Evolutionary conservation across 768 basidiomycete genomes (phyloP), one percentile per base, ranked within the genome.

Genomic region (Kwoniella sp.): DNA sequence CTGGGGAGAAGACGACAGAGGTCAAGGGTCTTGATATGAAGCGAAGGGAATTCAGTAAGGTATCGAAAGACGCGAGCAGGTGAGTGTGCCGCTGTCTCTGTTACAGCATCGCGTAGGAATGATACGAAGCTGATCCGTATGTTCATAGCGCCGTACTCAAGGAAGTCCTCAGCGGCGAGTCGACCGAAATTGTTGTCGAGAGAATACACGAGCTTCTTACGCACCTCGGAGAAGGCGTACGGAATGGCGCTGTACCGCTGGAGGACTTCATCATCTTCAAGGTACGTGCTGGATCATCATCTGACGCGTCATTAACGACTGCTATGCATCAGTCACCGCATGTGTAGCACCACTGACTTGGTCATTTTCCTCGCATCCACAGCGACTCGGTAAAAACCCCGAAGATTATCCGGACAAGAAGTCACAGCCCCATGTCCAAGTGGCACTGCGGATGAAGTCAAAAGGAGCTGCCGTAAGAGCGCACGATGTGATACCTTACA

Each of bases 21-120:
- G 84, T 99, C 80, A 99, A 99, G 75, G 96, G 96, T 81, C 83
- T 99, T 25, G 96, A 99, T 82, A 98, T 99, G 96, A 98, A 98
- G 81, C 88, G 96, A 51, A 85, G 96, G 84, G 96, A 99, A 79
- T 99, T 92, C 80, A 94, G 90, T 68, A 85, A 86, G 0, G 81
- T 99, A 58, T 97, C 94, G 1, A 99, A 99, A 82, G 87, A 86
- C 45, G 89, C 93, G 31, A 97, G 94, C 0, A 89, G 90, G 93
- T 97, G 71, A 70, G 93, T 84, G 0, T 17, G 60, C n/a, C n/a
- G n/a, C n/a, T n/a, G n/a, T n/a, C n/a, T n/a, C n/a, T n/a, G n/a
- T n/a, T n/a, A n/a, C n/a, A n/a, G n/a, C n/a, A n/a, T 31, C 25
- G 38, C 26, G 54, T 45, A 45, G 20, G 15, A 45, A 17, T 45